A percentile compares a stretch with the other conserved stretches of the same genome.
Conservation (phyloP, 768 basidiomycete species). For the Tephrocybe sp. region DNA sequence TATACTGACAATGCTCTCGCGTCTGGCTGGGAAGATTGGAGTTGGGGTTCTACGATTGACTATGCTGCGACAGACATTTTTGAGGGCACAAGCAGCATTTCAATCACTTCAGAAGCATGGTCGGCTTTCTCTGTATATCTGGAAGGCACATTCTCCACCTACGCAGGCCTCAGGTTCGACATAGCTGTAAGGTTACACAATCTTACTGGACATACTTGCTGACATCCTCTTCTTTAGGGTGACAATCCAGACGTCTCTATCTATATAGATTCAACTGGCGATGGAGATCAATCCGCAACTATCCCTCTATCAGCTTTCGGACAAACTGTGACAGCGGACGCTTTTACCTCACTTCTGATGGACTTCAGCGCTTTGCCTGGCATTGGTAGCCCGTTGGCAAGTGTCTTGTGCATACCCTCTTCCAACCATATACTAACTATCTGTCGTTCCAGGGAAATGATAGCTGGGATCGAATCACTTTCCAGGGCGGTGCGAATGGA, state of each 20-base stretch:
- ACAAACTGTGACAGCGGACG: conserved; percentile 32
- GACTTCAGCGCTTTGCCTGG: conserved; percentile 49
- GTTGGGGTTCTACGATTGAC: conserved; percentile 44
- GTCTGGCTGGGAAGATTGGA: conserved; percentile 52
- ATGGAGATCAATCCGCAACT: conserved; percentile 34
- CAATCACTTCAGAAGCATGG: conserved; percentile 40
- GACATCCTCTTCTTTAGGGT: conserved; percentile 30
- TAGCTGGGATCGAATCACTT: conserved; percentile 51
- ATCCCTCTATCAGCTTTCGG: conserved; percentile 45
- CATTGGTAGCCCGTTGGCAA: conserved; percentile 36
- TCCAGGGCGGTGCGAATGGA: conserved; percentile 47
- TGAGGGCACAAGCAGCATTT: conserved; percentile 42
- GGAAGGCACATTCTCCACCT: conserved; percentile 39
- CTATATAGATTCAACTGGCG: conserved; percentile 37
- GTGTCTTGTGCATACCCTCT: not conserved
- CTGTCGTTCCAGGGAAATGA: conserved; percentile 28
- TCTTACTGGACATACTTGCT: not conserved
- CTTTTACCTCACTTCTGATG: conserved; percentile 45
- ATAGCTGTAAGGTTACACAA: conserved; percentile 37
- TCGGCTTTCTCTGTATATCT: conserved; percentile 48
- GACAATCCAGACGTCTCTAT: conserved; percentile 44
- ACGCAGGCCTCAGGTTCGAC: conserved; percentile 51
- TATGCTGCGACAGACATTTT: conserved; percentile 44
- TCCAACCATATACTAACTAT: not conserved
- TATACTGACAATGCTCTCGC: conserved; percentile 43